phyloP scores from a whole-genome alignment of 305 asterid genomes.

The Fraxinus floribunda region DNA sequence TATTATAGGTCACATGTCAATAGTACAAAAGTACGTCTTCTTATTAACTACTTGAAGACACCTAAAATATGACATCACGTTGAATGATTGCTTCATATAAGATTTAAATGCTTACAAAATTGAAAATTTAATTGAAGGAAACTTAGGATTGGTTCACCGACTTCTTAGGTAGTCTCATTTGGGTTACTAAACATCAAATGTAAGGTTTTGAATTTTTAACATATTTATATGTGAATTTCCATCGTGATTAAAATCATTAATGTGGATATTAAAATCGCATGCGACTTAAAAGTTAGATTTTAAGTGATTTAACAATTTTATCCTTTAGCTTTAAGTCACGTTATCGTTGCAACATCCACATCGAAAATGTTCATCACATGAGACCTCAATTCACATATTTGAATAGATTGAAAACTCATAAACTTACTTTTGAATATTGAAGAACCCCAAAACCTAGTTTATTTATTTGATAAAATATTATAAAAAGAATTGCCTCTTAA shows the following conservation, averaged over 20 bases:
- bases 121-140: neutral
- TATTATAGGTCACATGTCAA: neutral
- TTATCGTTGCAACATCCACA: neutral
- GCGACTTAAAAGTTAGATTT: too few relatives aligned
- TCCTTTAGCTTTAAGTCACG: neutral
- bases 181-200: neutral
- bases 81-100: neutral
- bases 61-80: neutral
- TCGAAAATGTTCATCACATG: neutral
- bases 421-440: neutral
- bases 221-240: neutral
- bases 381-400: neutral
- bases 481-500: neutral
- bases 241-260: neutral
- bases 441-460: neutral
- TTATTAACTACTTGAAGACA: neutral
- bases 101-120: neutral
- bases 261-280: neutral
- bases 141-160: neutral
- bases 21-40: neutral
- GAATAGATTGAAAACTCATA: neutral
- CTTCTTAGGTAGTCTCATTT: too few relatives aligned
- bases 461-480: too few relatives aligned
- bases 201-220: neutral
- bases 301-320: too few relatives aligned